These are phyloP conservation scores for Yamadazyma mexicana DNA, from an alignment of 1,139 yeast species.

Conservation along the genomic window DNA sequence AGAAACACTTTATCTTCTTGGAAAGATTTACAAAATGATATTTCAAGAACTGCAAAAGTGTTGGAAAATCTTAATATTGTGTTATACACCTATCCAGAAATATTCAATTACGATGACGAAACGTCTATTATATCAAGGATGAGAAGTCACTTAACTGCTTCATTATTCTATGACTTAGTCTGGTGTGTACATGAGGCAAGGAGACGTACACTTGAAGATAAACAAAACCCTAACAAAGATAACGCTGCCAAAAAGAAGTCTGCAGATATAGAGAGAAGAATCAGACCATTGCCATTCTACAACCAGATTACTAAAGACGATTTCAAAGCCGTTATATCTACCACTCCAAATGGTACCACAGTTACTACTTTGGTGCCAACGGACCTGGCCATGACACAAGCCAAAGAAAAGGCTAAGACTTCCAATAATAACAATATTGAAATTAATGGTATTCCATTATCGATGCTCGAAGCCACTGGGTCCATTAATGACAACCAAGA, in stretches of 20 bases:
- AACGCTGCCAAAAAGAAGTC: slow-evolving; percentile 13
- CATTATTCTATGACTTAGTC: slow-evolving; percentile 85
- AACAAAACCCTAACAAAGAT: slow-evolving; percentile 31
- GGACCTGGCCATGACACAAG: slow-evolving; percentile 65
- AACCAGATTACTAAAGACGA: slow-evolving; percentile 92
- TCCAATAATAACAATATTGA: slow-evolving; percentile 52
- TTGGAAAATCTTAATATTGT: slow-evolving; percentile 87
- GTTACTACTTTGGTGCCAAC: slow-evolving; percentile 88
- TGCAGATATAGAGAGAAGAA: slow-evolving; percentile 22
- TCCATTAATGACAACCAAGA: slow-evolving; percentile 42
- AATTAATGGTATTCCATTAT: slow-evolving; percentile 78
- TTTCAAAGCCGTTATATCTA: slow-evolving; percentile 79
- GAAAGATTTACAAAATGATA: slow-evolving; percentile 88
- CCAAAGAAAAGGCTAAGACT: slow-evolving; percentile 52
- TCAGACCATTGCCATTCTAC: slow-evolving; percentile 85
- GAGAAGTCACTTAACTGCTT: slow-evolving; percentile 91
- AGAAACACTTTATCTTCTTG: slow-evolving; percentile 89
- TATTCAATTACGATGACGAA: slow-evolving; percentile 44
- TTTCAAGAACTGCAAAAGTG: slow-evolving; percentile 90
- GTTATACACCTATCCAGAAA: slow-evolving; percentile 81
- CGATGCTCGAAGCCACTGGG: slow-evolving; percentile 82
- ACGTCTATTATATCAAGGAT: slow-evolving; percentile 77
- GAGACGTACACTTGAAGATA: slow-evolving; percentile 61
- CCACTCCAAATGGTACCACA: slow-evolving; percentile 92
- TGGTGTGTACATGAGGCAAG: slow-evolving; percentile 96